Conservation (phyloP, 108 stramenopile genomes). For the Pseudonitzschia multiseries region DNA sequence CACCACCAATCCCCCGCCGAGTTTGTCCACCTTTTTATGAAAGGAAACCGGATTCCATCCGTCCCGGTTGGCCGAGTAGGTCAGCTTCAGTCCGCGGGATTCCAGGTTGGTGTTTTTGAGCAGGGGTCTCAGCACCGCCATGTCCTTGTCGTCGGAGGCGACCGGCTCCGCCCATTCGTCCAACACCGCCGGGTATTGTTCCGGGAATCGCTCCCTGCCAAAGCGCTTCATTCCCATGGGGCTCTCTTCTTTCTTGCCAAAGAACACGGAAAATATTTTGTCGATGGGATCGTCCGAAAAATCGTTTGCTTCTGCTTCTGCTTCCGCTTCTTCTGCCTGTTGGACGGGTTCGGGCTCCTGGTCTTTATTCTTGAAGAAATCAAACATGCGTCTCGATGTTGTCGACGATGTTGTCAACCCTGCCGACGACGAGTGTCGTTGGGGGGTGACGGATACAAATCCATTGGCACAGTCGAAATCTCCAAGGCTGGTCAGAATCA, state of each 20-base stretch:
- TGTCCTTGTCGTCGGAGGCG: constrained; percentile 58
- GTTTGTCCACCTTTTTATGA: constrained; percentile 73
- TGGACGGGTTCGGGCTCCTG: not conserved
- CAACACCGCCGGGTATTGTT: constrained; percentile 81
- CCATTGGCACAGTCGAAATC: not conserved
- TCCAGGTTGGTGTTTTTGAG: constrained; percentile 88
- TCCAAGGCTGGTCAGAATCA: not conserved
- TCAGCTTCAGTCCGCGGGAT: constrained; percentile 54
- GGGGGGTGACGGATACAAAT: not conserved
- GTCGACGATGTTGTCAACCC: not conserved
- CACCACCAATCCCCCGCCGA: constrained; percentile 56
- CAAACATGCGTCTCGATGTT: constrained; percentile 22
- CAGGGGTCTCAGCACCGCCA: constrained; percentile 69
- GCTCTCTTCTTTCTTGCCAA: constrained; percentile 72
- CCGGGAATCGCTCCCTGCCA: constrained; percentile 56
- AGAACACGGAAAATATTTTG: constrained; percentile 84
- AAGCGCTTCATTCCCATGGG: constrained; percentile 66
- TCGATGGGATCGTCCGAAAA: constrained; percentile 77
- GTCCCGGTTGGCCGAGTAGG: constrained; percentile 77
- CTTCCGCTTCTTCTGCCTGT: not conserved
- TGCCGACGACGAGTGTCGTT: constrained; percentile 1
- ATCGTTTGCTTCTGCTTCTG: constrained; percentile 12
- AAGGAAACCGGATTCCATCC: constrained; percentile 75
- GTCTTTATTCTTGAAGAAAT: constrained; percentile 32
- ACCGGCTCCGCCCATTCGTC: constrained; percentile 74